Percentiles rank a stretch among this genome's conserved stretches.
Conservation (phyloP, 257 asterid genomes). For the Nicotiana obtusifolia region DNA sequence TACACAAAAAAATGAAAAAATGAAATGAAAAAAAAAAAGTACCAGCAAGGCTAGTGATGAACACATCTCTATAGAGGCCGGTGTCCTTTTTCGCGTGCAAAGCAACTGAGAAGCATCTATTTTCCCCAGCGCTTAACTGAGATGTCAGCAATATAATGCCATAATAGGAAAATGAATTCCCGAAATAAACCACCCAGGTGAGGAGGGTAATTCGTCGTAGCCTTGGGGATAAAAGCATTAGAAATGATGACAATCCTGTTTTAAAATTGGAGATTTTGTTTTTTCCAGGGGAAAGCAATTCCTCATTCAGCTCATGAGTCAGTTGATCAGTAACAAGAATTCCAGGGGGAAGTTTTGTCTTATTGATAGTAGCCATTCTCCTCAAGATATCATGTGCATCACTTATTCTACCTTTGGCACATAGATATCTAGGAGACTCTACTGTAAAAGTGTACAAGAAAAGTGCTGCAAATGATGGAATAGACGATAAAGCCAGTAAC, state of each 20-base stretch:
- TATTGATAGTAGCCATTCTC: conserved; percentile 43
- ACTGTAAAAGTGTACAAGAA: conserved; percentile 39
- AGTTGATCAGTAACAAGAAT: conserved; percentile 40
- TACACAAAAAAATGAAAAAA: not conserved
- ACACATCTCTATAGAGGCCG: conserved; percentile 53
- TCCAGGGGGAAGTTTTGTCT: conserved; percentile 54
- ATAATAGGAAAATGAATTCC: conserved; percentile 72
- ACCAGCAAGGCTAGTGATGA: conserved; percentile 84
- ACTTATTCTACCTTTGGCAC: conserved; percentile 32
- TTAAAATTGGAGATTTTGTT: conserved; percentile 14
- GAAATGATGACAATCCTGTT: conserved; percentile 35
- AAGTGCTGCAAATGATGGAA: conserved; percentile 50
- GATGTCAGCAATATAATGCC: conserved; percentile 82
- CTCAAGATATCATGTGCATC: conserved; percentile 41
- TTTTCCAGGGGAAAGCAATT: conserved; percentile 22
- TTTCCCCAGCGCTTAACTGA: conserved; percentile 52
- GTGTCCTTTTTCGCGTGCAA: conserved; percentile 19
- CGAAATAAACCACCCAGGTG: conserved; percentile 61
- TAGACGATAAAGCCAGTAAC: conserved; percentile 58
- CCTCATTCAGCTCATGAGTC: conserved; percentile 21
- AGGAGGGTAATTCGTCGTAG: conserved; percentile 50
- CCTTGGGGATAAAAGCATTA: conserved; percentile 41
- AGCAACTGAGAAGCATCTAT: conserved; percentile 29
- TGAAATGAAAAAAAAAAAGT: not conserved
- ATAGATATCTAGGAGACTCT: conserved; percentile 67